These are phyloP conservation scores for Wickerhamomyces sp. DNA, from an alignment of 1,139 yeast species.

Conservation along the genomic window DNA sequence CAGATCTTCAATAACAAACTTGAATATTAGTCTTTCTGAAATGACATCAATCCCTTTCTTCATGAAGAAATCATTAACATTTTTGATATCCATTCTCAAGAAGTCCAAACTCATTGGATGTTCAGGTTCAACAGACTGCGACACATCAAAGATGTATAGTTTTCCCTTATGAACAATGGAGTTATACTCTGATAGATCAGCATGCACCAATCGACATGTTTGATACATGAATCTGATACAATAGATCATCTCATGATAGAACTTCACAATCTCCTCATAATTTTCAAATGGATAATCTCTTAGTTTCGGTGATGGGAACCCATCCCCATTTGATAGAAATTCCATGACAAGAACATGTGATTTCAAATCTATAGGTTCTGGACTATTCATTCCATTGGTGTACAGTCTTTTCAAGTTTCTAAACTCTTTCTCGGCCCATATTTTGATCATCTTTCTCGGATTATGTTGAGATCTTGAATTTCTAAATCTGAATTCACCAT, in stretches of 20 bases:
- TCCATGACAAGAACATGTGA: slow-evolving; percentile 96
- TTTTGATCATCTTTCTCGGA: slow-evolving; percentile 94
- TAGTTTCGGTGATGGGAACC: slow-evolving; percentile 76
- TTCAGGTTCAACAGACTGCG: slow-evolving; percentile 96
- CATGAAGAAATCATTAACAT: slow-evolving; percentile 82
- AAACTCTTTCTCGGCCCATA: slow-evolving; percentile 98
- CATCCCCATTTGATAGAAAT: slow-evolving; percentile 67
- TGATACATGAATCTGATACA: slow-evolving; percentile 87
- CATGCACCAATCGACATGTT: slow-evolving; percentile 88
- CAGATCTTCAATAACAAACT: slow-evolving; percentile 52
- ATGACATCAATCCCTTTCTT: slow-evolving; percentile 70
- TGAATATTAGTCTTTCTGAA: slow-evolving; percentile 77
- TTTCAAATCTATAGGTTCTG: slow-evolving; percentile 83
- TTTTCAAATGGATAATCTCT: slow-evolving; percentile 72
- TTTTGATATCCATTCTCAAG: slow-evolving; percentile 94
- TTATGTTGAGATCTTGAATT: slow-evolving; percentile 81
- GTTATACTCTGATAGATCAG: slow-evolving; percentile 94
- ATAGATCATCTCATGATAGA: slow-evolving; percentile 74
- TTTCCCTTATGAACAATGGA: slow-evolving; percentile 78
- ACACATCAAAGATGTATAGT: slow-evolving; percentile 89
- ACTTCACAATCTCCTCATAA: slow-evolving; percentile 57
- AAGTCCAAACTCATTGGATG: slow-evolving; percentile 97
- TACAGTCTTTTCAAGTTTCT: slow-evolving; percentile 82
- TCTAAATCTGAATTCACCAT: slow-evolving; percentile 91
- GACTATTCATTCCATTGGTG: slow-evolving; percentile 79